Evolutionary conservation across 768 basidiomycete species (phyloP), one percentile per base, ranked within the genome.

Genomic region (Pleurotus tuoliensis): DNA sequence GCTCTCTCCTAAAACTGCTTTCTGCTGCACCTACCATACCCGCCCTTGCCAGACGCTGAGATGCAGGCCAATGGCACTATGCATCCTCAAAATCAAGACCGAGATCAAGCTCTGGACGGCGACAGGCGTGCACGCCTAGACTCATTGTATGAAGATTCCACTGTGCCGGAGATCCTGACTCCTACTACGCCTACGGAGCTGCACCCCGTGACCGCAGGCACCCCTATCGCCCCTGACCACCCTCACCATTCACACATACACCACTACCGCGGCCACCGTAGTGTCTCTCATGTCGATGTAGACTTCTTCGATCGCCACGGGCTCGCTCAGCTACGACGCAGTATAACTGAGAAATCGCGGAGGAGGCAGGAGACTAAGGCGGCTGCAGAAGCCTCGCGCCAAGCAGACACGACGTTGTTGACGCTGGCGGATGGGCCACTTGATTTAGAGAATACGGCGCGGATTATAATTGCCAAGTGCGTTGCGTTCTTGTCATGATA

Each of bases 281-380:
- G 18, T 13, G 39, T 43, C 27, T 54, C 52, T 16, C 52, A 45
- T 40, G 52, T 54, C 15, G 52, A 54, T n/a, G 52, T 54, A 15
- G 52, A 54, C 52, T 54, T 54, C 43, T 54, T 54, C 27, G 52
- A 54, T 54, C 52, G 43, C 24, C 39, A 7, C 22, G 52, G 52
- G 6, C 25, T 54, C 16, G 24, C 24, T 18, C 52, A 54, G 30
- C 39, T 54, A 11, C 38, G 25, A 11, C 52, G 52, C 13, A 44
- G 18, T 11, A 4, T 54, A 27, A 54, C 52, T 3, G 52, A 54
- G 25, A 37, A 24, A 8, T 54, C 52, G 40, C 38, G 43, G 8
- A 37, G 27, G 12, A 43, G 16, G 7, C 38, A 13, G 38, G 37
- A 11, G 3, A n/a, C 44, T 20, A 22, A 41, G 6, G 12, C 24